Percentiles rank a stretch among this genome's conserved stretches.
Conservation (phyloP, 305 asterid species). For the Plantago coronopus region DNA sequence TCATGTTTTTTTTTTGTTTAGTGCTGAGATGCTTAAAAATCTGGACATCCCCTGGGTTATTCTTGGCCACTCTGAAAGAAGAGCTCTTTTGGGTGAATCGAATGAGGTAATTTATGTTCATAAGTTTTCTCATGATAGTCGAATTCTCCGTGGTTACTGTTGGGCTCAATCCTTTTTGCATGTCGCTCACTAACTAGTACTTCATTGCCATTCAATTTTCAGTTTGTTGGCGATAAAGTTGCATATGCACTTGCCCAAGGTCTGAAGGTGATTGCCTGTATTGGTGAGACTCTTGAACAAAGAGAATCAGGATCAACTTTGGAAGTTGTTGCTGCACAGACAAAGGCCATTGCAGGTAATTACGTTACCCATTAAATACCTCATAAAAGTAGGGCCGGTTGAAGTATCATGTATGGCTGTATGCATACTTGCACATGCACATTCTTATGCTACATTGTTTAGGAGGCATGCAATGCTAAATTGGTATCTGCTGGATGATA, state of each 20-base stretch:
- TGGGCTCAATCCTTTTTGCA: conserved; percentile 15
- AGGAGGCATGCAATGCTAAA: no score
- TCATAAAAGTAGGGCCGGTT: neutral
- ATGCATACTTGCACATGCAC: no score
- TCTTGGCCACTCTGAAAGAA: conserved; percentile 96
- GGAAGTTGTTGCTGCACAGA: conserved; percentile 88
- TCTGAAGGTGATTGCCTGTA: conserved; percentile 92
- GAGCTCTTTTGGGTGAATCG: conserved; percentile 66
- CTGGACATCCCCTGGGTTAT: conserved; percentile 87
- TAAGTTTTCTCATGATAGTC: neutral
- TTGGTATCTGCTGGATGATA: neutral
- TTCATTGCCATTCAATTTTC: conserved; percentile 17
- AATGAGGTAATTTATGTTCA: conserved; percentile 53
- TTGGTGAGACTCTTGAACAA: conserved; percentile 98
- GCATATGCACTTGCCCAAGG: conserved; percentile 95
- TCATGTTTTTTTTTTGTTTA: conserved; percentile 28
- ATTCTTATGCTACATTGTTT: no score
- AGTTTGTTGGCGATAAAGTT: conserved; percentile 95
- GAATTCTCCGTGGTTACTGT: neutral
- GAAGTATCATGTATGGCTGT: no score
- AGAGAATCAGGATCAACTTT: conserved; percentile 90
- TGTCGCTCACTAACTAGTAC: conserved; percentile 7
- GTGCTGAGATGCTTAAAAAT: conserved; percentile 96
- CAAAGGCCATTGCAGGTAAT: conserved; percentile 96
- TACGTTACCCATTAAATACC: neutral